Conservation (phyloP, 495 filamentous ascomycete species). For the Patellaria atrata region DNA sequence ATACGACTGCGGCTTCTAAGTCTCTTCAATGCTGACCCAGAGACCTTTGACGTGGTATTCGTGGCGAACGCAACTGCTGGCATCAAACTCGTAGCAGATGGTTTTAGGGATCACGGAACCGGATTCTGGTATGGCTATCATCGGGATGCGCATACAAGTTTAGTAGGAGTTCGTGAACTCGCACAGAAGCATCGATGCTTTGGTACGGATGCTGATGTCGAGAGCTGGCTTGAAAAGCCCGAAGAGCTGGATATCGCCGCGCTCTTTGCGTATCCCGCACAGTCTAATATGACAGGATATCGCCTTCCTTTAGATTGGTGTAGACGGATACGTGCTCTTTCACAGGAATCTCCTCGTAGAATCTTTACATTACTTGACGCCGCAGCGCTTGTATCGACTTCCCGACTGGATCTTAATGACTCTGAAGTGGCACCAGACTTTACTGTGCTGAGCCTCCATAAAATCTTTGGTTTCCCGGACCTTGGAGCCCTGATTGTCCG, state of each 20-base stretch:
- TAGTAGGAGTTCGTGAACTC: constrained; percentile 69
- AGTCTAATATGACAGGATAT: constrained; percentile 88
- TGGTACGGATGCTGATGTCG: constrained; percentile 46
- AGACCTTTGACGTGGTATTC: constrained; percentile 78
- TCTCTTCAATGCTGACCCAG: constrained; percentile 75
- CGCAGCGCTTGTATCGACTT: constrained; percentile 67
- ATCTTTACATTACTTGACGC: constrained; percentile 77
- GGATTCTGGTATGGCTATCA: constrained; percentile 81
- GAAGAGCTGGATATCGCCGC: constrained; percentile 17
- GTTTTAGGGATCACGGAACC: constrained; percentile 43
- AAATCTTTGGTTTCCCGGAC: constrained; percentile 94
- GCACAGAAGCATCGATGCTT: constrained; percentile 52
- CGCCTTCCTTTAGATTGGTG: constrained; percentile 63
- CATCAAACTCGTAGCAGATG: constrained; percentile 73
- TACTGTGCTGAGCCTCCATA: constrained; percentile 82
- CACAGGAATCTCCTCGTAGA: constrained; percentile 10
- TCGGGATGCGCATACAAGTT: constrained; percentile 71
- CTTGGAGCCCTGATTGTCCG: constrained; percentile 76
- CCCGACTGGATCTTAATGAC: constrained; percentile 56
- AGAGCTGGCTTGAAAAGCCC: constrained; percentile 36
- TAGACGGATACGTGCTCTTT: constrained; percentile 32
- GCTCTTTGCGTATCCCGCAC: constrained; percentile 75
- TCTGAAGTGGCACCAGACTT: constrained; percentile 60
- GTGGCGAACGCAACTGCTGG: constrained; percentile 86
- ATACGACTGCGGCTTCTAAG: constrained; percentile 53